Evolutionary conservation across 1,139 yeast genomes (phyloP).

Genomic region (Taphrina flavorubra): DNA sequence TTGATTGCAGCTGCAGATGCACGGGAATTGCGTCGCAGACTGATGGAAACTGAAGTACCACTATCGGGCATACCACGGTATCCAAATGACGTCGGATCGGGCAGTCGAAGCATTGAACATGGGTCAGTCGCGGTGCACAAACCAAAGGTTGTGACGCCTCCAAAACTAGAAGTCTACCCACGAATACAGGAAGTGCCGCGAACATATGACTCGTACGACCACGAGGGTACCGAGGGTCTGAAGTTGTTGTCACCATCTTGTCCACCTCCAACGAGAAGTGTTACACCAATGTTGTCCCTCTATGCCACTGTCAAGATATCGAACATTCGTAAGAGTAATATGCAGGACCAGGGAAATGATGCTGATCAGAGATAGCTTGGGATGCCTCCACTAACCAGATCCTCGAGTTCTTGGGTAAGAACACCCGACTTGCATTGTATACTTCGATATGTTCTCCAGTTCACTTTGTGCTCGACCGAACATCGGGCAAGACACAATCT

Average conservation of each 20-base stretch:
- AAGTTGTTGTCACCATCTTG: neutral
- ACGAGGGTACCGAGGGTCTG: neutral
- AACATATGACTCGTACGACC: neutral
- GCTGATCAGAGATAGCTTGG: conserved; percentile 33
- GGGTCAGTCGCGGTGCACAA: neutral
- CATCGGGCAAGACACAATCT: conserved; percentile 41
- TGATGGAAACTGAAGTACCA: conserved; percentile 27
- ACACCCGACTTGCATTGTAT: conserved; percentile 36
- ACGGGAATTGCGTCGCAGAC: conserved; percentile 12
- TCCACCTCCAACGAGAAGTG: conserved; percentile 15
- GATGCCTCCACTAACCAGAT: conserved; percentile 41
- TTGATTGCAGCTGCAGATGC: conserved; percentile 24
- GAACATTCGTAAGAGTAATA: conserved; percentile 27
- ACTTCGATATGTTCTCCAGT: conserved; percentile 25
- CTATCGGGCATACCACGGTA: neutral
- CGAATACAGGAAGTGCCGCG: neutral
- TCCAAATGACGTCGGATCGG: neutral
- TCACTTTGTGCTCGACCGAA: conserved; percentile 25
- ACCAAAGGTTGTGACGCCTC: neutral
- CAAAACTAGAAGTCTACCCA: neutral
- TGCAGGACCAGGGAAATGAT: too few relatives aligned
- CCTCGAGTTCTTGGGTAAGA: conserved; percentile 41
- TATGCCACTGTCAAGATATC: conserved; percentile 38
- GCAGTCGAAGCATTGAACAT: neutral
- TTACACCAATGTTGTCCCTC: conserved; percentile 19